These are phyloP conservation scores for Debaryomyces psychrophilus DNA, from an alignment of 1,139 yeast genomes.

Conservation along the genomic window DNA sequence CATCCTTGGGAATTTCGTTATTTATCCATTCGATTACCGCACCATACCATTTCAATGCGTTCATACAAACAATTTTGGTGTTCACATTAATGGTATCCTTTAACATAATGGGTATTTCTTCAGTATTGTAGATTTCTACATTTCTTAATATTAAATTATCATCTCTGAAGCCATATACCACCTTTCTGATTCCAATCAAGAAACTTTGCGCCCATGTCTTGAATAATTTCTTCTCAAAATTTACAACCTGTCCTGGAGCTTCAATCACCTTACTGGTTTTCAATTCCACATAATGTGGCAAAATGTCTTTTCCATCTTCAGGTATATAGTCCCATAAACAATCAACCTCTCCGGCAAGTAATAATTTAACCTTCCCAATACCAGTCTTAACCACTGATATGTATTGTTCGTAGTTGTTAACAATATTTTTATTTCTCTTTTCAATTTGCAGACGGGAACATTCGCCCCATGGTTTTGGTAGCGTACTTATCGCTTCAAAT, in stretches of 20 bases:
- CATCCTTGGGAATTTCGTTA: slow-evolving; percentile 51
- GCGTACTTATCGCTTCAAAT: slow-evolving; percentile 78
- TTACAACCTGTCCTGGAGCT: slow-evolving; percentile 53
- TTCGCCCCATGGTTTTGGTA: slow-evolving; percentile 76
- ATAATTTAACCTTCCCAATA: slow-evolving; percentile 67
- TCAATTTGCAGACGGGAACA: slow-evolving; percentile 69
- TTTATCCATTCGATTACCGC: slow-evolving; percentile 80
- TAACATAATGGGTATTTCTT: slow-evolving; percentile 69
- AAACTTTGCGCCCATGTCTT: slow-evolving; percentile 94
- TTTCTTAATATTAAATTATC: slow-evolving; percentile 61
- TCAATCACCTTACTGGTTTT: slow-evolving; percentile 68
- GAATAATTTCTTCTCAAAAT: slow-evolving; percentile 73
- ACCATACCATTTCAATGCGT: slow-evolving; percentile 82
- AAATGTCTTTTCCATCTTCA: slow-evolving; percentile 45
- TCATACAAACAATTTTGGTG: slow-evolving; percentile 65
- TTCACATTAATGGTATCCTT: slow-evolving; percentile 49
- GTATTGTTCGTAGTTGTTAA: slow-evolving; percentile 75
- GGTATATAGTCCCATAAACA: slow-evolving; percentile 84
- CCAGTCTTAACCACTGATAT: slow-evolving; percentile 81
- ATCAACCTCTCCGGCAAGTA: slow-evolving; percentile 91
- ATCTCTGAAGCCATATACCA: slow-evolving; percentile 87
- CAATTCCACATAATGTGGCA: slow-evolving; percentile 81
- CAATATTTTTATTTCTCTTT: slow-evolving; percentile 56
- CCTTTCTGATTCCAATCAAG: slow-evolving; percentile 74
- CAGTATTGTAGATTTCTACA: slow-evolving; percentile 77